Evolutionary conservation across 768 basidiomycete species (phyloP), one percentile per base, ranked within the genome.

Genomic region (Rhizopogon roseolus): DNA sequence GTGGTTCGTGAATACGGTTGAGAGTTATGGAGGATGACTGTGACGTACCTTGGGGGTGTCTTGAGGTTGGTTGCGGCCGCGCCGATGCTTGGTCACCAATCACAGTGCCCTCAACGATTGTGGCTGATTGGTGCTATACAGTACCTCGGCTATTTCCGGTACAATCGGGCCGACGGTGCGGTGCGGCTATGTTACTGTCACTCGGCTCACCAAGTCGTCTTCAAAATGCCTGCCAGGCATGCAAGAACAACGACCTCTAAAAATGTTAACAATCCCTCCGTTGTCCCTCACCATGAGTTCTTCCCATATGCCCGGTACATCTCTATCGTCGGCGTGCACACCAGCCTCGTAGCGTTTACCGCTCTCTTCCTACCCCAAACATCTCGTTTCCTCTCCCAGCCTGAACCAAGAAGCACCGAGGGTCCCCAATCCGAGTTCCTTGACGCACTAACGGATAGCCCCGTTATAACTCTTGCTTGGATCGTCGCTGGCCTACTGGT

Each of bases 361-460:
- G 80, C 80, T 1, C 73, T 92, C 50, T 84, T 81, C 65, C 74
- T 92, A n/a, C 90, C 90, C n/a, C 79, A 79, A 48, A 80, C 78
- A 16, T 73, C 76, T 3, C 71, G 75, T 42, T 63, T 82, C 25
- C 71, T 75, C 54, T 71, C 68, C 11, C 61, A 74, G n/a, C 67
- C 69, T 29, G 62, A 62, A 2, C 63, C 67, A 9, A 56, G 60
- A 46, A 60, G 68, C 62, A 67, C 66, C 6, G 86, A 89, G 60
- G 76, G 80, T 51, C 88, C 88, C 10, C 88, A 91, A 61, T 81
- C 84, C 55, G 78, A 78, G 2, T 88, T 90, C 67, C 69, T 93
- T 19, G 81, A 79, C 39, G 74, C 80, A 2, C 65, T 93, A 56
- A 92, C 91, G 0, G 62, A 71, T 2, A 78, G 77, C 55, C 86